Evolutionary conservation across 1,284 basidiomycete genomes (phyloP).

Genomic region (Cryptococcus sp.): DNA sequence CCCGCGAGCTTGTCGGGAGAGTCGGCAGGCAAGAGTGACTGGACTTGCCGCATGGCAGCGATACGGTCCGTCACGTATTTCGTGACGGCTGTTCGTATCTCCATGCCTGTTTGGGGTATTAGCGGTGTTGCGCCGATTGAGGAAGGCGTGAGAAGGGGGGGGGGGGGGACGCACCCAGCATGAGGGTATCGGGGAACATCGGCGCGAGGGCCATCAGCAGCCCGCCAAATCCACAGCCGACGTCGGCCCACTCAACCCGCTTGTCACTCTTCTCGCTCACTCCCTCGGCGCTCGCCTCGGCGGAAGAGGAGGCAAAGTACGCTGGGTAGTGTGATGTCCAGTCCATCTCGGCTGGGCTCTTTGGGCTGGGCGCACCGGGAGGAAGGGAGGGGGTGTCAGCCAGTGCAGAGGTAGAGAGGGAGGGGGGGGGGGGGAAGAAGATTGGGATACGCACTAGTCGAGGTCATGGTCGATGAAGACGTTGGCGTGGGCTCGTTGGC

Average conservation of each 20-base stretch:
- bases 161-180: slow-evolving; percentile 69
- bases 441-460: slow-evolving; percentile 59
- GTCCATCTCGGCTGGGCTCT: slow-evolving; percentile 73
- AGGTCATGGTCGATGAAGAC: slow-evolving; percentile 95
- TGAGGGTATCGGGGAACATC: slow-evolving; percentile 83
- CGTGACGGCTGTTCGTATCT: slow-evolving; percentile 94
- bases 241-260: slow-evolving; percentile 87
- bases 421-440: background rate
- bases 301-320: slow-evolving; percentile 52
- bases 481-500: slow-evolving; percentile 96
- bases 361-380: slow-evolving; percentile 55
- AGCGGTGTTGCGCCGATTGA: background rate
- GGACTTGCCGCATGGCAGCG: slow-evolving; percentile 67
- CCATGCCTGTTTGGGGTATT: slow-evolving; percentile 66
- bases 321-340: slow-evolving; percentile 84
- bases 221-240: slow-evolving; percentile 98
- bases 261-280: slow-evolving; percentile 9
- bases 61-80: slow-evolving; percentile 96
- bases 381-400: background rate
- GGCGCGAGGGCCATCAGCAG: slow-evolving; percentile 87
- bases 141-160: background rate
- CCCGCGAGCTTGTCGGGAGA: slow-evolving; percentile 41
- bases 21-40: slow-evolving; percentile 47
- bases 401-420: background rate
- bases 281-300: slow-evolving; percentile 20